These are phyloP conservation scores for Hyphodiscus hymeniophilus DNA, from an alignment of 495 filamentous ascomycete genomes.

Conservation along the genomic window DNA sequence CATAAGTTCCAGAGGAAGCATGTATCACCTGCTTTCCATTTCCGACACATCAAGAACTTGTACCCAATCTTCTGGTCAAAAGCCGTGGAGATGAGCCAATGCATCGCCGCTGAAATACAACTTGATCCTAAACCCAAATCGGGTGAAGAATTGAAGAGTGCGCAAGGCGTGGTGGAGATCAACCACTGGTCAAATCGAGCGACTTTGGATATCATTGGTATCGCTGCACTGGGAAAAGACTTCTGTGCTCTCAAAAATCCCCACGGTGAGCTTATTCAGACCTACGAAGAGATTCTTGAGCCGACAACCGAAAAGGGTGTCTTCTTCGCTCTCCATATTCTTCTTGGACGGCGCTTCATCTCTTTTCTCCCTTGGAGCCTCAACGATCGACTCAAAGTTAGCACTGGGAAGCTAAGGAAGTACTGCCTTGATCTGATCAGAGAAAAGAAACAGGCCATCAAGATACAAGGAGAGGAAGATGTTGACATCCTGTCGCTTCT, in stretches of 20 bases:
- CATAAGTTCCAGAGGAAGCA: slow-evolving; percentile 76
- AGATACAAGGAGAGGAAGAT: slow-evolving; percentile 38
- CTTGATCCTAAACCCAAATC: slow-evolving; percentile 5
- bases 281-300: slow-evolving; percentile 54
- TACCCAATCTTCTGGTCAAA: slow-evolving; percentile 82
- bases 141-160: slow-evolving; percentile 17
- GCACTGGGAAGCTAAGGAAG: slow-evolving; percentile 50
- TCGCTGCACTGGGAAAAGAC: slow-evolving; percentile 70
- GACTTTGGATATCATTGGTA: slow-evolving; percentile 82
- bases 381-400: slow-evolving; percentile 49
- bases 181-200: slow-evolving; percentile 59
- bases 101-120: slow-evolving; percentile 30
- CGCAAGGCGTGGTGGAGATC: slow-evolving; percentile 54
- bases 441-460: slow-evolving; percentile 54
- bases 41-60: slow-evolving; percentile 76
- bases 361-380: slow-evolving; percentile 52
- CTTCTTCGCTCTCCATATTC: slow-evolving; percentile 30
- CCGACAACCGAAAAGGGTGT: slow-evolving; percentile 30
- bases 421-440: slow-evolving; percentile 57
- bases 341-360: slow-evolving; percentile 41
- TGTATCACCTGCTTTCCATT: slow-evolving; percentile 75
- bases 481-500: slow-evolving; percentile 78
- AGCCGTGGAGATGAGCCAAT: slow-evolving; percentile 31
- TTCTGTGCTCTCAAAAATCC: slow-evolving; percentile 62
- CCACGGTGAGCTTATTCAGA: slow-evolving; percentile 54